phyloP scores from a whole-genome alignment of 1,284 basidiomycete genomes.

The Hemileia vastatrix region DNA sequence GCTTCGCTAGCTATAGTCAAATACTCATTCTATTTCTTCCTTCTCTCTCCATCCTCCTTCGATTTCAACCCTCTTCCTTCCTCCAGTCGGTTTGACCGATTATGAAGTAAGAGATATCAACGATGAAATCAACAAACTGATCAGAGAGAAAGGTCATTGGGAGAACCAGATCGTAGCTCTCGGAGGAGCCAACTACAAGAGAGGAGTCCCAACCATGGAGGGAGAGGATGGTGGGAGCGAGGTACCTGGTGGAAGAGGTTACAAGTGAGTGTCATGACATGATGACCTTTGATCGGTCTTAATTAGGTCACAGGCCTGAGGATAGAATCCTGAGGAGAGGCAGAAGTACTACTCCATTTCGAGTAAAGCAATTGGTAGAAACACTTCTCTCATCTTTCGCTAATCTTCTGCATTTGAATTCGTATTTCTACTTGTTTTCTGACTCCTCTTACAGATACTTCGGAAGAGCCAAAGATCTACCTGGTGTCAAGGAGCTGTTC shows the following conservation, averaged over 20 bases:
- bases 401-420: not conserved
- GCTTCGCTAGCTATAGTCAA: not conserved
- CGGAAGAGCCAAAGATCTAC: conserved; percentile 88
- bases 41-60: conserved; percentile 6
- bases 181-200: conserved; percentile 88
- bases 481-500: conserved; percentile 88
- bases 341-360: too few species aligned
- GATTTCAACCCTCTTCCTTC: conserved; percentile 3
- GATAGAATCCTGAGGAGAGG: not conserved
- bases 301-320: not conserved
- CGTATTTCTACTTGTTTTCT: not conserved
- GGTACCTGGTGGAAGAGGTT: conserved; percentile 88
- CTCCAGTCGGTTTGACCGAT: conserved; percentile 73
- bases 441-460: conserved; percentile 62
- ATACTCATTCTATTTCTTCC: not conserved
- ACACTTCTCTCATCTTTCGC: conserved; percentile 1
- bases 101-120: conserved; percentile 94
- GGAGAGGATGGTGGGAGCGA: conserved; percentile 90
- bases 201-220: conserved; percentile 72
- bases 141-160: conserved; percentile 93
- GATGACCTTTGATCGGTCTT: not conserved
- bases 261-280: conserved; percentile 76
- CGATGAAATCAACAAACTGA: conserved; percentile 91
- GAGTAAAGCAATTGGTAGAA: not conserved
- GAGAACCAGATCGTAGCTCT: conserved; percentile 90